Base-by-base conservation (phyloP, 352 stramenopile genomes). In the Globisporangium lucens region DNA sequence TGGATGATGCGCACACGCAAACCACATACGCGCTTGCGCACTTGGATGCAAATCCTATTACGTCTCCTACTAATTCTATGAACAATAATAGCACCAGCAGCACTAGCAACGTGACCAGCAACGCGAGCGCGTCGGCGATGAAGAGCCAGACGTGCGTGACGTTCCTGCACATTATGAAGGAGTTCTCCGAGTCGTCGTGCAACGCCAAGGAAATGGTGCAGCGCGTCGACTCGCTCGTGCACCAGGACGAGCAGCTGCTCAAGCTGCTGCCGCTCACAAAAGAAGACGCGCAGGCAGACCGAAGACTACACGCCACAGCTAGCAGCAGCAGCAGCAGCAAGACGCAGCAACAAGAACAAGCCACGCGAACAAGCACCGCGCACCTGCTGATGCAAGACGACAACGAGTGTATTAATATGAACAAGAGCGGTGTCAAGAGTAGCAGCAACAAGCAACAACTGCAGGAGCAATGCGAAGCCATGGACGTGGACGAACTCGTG, bases 101-200 rank as follows among this genome's bases (percentile, higher is more conserved):
- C 52, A 17, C 0, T 24, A 24, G 24, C 24, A 24, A 10, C 15
- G 65, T 27, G 22, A 43, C 43, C 41, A 29, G 41, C 24, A 59
- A 41, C 38, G 68, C 27, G 35, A 41, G 6, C 6, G 27, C 55
- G 17, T 60, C 47, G 35, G 71, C 77, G 62, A 80, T 85, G 75
- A 77, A 73, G 59, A 86, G 76, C 61, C 75, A 85, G 63, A 85
- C 76, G 53, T 86, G 79, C 63, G 73, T 84, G 36, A 82, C 85
- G 68, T 90, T 90, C 66, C 69, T 90, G 72, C 78, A 85, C 71
- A 90, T 90, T 65, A 90, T 90, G 82, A 87, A 87, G 59, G 82
- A 90, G 69, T 90, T 89, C 64, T 85, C 76, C 13, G 77, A 88
- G 69, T 84, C 75, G 57, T 89, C 80, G 33, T 90, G 82, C 73